Conservation (phyloP, 345 rosid genomes). For the Eucalyptus tenuipes region DNA sequence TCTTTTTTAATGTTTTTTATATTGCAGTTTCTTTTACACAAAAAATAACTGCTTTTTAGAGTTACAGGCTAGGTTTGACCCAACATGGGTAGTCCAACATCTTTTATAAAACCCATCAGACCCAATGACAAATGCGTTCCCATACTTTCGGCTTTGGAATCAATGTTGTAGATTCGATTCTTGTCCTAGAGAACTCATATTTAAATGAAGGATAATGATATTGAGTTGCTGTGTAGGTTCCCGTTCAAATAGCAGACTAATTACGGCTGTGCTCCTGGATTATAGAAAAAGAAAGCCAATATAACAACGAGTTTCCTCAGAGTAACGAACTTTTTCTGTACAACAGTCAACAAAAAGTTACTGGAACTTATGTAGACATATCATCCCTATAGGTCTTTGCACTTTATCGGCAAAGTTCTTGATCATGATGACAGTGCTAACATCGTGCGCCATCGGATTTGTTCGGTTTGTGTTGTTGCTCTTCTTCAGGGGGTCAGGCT, state of each 20-base stretch:
- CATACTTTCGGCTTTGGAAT: not conserved
- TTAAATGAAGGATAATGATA: not conserved
- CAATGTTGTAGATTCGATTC: not conserved
- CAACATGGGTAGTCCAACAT: too few relatives aligned
- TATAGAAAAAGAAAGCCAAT: not conserved
- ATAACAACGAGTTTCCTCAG: not conserved
- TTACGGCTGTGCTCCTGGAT: not conserved
- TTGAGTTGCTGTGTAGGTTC: not conserved
- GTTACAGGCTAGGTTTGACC: too few relatives aligned
- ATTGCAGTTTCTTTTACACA: too few relatives aligned
- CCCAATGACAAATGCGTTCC: not conserved
- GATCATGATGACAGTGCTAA: constrained; percentile 12
- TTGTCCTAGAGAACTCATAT: not conserved
- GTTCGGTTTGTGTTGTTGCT: constrained; percentile 32
- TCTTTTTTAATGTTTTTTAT: too few relatives aligned
- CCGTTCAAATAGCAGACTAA: not conserved
- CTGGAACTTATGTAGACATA: not conserved
- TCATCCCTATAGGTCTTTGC: not conserved
- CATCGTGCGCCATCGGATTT: constrained; percentile 38
- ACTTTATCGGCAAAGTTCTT: constrained; percentile 31
- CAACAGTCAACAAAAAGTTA: not conserved
- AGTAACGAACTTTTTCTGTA: not conserved
- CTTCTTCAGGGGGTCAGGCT: constrained; percentile 37
- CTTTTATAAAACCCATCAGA: not conserved
- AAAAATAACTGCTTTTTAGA: too few relatives aligned